Conservation (phyloP, 2,329 filamentous ascomycete species). For the Alternaria panax region DNA sequence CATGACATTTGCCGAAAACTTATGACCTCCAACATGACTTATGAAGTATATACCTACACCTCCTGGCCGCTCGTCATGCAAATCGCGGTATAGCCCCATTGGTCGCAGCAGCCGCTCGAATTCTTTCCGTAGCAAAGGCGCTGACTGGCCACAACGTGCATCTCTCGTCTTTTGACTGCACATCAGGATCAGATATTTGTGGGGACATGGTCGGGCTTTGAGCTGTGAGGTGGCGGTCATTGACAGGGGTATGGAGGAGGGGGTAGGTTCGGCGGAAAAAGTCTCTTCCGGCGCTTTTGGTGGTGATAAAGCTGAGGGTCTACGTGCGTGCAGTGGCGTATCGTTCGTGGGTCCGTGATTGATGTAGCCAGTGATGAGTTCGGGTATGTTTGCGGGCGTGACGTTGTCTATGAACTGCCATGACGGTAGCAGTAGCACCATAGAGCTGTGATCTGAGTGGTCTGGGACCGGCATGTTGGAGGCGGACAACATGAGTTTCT, state of each 20-base stretch:
- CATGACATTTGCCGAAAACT: conserved; percentile 94
- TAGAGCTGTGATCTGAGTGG: conserved; percentile 70
- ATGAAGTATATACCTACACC: conserved; percentile 97
- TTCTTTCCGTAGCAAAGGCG: conserved; percentile 86
- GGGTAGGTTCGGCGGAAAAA: conserved; percentile 20
- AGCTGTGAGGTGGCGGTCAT: conserved; percentile 52
- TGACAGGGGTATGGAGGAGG: conserved; percentile 33
- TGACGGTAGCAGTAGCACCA: conserved; percentile 81
- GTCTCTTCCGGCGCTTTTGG: conserved; percentile 24
- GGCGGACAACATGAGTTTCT: conserved; percentile 89
- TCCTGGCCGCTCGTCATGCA: conserved; percentile 86
- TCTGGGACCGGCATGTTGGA: conserved; percentile 86
- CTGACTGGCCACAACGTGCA: conserved; percentile 91
- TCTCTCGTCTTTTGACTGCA: conserved; percentile 96
- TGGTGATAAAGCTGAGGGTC: conserved; percentile 20
- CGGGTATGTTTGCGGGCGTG: conserved; percentile 74
- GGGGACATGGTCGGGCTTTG: conserved; percentile 73
- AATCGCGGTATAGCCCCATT: conserved; percentile 82
- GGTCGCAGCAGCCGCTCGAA: conserved; percentile 88
- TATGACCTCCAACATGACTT: conserved; percentile 94
- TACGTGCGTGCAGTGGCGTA: conserved; percentile 60
- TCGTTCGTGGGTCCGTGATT: conserved; percentile 76
- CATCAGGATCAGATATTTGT: conserved; percentile 86
- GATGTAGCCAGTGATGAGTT: conserved; percentile 75
- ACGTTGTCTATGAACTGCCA: conserved; percentile 86